These are phyloP conservation scores for Podospora didyma DNA, from an alignment of 495 filamentous ascomycete species.

Conservation along the genomic window DNA sequence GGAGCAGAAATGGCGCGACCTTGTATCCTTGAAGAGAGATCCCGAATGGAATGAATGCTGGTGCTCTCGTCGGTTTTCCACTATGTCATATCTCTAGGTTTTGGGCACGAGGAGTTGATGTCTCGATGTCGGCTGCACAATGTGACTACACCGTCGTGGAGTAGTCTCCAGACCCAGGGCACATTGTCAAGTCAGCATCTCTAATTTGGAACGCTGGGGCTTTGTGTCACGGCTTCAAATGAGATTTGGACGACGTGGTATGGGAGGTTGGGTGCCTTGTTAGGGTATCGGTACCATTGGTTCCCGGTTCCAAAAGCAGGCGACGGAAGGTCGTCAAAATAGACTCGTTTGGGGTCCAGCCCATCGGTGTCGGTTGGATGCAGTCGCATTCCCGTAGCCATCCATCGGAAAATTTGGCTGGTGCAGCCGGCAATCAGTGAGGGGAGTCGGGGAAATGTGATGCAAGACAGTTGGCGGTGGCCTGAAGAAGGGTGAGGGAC, in stretches of 20 bases:
- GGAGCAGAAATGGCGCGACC: background rate
- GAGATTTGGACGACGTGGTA: too few species aligned
- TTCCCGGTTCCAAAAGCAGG: background rate
- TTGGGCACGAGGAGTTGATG: background rate
- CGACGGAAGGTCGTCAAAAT: conserved; percentile 15
- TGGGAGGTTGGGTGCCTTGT: too few species aligned
- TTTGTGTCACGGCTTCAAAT: too few species aligned
- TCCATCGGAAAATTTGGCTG: background rate
- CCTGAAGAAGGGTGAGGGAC: background rate
- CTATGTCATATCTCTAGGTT: background rate
- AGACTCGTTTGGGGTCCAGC: conserved; percentile 9
- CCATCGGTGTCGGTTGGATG: conserved; percentile 3
- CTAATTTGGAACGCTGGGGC: too few species aligned
- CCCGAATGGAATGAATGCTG: background rate
- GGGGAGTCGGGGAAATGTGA: too few species aligned
- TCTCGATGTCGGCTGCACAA: background rate
- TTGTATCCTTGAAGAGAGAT: background rate
- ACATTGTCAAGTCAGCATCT: background rate
- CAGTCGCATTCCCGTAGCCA: conserved; percentile 5
- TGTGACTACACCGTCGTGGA: too few species aligned
- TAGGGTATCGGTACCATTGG: too few species aligned
- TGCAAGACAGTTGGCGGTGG: background rate
- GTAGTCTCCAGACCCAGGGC: background rate
- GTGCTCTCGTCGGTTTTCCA: background rate
- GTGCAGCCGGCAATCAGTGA: background rate